Conservation (phyloP, 768 basidiomycete species). For the Termitomyces sp. region DNA sequence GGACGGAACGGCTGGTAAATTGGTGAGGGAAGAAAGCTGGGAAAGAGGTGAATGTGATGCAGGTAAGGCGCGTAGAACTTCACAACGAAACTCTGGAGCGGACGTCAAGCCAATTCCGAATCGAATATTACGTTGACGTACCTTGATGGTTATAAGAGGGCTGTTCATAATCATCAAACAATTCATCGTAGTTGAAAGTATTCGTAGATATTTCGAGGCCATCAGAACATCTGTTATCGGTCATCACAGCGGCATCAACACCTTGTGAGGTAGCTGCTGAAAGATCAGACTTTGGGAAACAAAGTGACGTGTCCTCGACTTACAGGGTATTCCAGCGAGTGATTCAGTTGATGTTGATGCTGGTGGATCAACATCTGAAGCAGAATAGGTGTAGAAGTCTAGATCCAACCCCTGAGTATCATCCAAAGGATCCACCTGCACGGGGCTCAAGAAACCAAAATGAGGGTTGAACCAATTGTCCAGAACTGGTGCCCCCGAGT, state of each 20-base stretch:
- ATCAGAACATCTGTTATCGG: too few relatives aligned
- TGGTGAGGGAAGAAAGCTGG: conserved; percentile 2
- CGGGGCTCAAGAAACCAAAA: conserved; percentile 11
- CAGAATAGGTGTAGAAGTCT: conserved; percentile 2
- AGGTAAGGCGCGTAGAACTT: not conserved
- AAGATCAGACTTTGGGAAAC: not conserved
- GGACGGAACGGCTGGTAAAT: not conserved
- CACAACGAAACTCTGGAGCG: not conserved
- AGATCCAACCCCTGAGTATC: not conserved
- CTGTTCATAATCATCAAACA: conserved; percentile 8
- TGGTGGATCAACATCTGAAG: not conserved
- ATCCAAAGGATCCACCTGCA: conserved; percentile 18
- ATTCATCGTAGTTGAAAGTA: conserved; percentile 2
- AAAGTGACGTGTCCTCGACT: not conserved
- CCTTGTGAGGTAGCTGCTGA: not conserved
- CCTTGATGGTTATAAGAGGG: not conserved
- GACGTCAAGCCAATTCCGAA: not conserved
- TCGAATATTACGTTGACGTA: not conserved
- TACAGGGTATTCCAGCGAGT: not conserved
- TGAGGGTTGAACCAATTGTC: conserved; percentile 30
- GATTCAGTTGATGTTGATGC: not conserved
- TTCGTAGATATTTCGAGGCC: not conserved
- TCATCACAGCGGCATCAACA: not conserved
- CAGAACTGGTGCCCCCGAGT: conserved; percentile 12
- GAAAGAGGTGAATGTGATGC: not conserved